Evolutionary conservation across 306 rosid genomes (phyloP), one percentile per base, ranked within the genome.

Genomic region (Rosa multiflora): DNA sequence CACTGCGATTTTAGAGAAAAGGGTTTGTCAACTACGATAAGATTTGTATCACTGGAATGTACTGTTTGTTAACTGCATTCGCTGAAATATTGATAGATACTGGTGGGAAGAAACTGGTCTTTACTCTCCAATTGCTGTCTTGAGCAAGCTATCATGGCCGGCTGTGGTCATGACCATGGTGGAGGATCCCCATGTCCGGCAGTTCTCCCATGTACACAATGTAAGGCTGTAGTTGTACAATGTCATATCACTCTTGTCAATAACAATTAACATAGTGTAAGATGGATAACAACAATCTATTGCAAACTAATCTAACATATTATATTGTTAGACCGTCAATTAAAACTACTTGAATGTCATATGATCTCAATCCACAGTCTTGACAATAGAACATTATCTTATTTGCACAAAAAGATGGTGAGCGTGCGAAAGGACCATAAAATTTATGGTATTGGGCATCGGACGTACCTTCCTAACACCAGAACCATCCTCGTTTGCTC

Each of bases 151-250:
- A 77, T 90, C 82, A 83, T 94, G 97, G 70, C 77, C 77, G 46
- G 67, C 40, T 3, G 40, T 26, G 67, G 37, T 13, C 67, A 3
- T 10, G 40, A 56, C 69, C 66, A 81, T 74, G 75, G 79, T 76
- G 35, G 89, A 68, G 68, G 82, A 52, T 64, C 9, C 75, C 26
- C 26, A 23, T 23, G 26, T 17, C 70, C 0, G 86, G 94, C 66
- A 87, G 29, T 62, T 87, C 89, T 72, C 97, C 94, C 97, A 90
- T 92, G 85, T 94, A 92, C 37, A 94, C 91, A 75, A 94, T 92
- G 80, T 90, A 92, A 3, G 96, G 85, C 98, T 92, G 89, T 83
- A 51, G 40, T 58, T 32, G 35, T 44, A 55, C 49, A 80, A 63
- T 11, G 17, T 4, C 64, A 18, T 3, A 53, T 51, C 63, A 72